phyloP scores from a whole-genome alignment of 441 rosid genomes.

The Populus hybrid region DNA sequence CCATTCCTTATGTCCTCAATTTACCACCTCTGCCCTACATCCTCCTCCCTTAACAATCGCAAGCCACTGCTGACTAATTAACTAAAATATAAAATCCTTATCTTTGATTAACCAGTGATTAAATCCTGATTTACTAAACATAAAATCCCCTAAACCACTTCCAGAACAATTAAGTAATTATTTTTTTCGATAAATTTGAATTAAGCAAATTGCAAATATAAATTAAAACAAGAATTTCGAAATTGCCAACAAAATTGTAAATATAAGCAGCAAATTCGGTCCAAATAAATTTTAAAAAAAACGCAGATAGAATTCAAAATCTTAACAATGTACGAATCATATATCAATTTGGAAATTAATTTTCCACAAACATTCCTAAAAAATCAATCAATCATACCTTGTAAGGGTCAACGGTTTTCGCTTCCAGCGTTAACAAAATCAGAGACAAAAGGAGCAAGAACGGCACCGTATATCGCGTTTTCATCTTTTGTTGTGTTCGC shows the following conservation, averaged over 20 bases:
- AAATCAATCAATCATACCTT: conserved; percentile 42
- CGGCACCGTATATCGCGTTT: conserved; percentile 18
- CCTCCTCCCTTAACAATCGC: background rate
- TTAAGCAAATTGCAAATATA: background rate
- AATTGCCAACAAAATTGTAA: background rate
- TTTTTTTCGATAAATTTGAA: background rate
- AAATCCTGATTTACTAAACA: background rate
- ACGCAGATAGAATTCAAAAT: background rate
- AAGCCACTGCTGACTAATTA: background rate
- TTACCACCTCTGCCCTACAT: background rate
- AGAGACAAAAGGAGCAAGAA: conserved; percentile 35
- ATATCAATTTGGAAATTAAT: background rate
- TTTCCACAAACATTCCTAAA: background rate
- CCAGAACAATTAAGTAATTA: background rate
- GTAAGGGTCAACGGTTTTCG: conserved; percentile 70
- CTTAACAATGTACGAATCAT: background rate
- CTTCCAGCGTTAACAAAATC: conserved; percentile 30
- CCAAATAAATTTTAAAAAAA: background rate
- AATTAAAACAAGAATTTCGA: background rate
- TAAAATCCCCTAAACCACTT: background rate
- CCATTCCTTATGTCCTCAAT: background rate
- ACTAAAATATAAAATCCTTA: background rate
- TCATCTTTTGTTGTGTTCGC: conserved; percentile 25
- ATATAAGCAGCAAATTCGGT: background rate
- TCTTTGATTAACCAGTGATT: background rate